Base-by-base conservation (phyloP, 495 filamentous ascomycete species). In the Sphaerosporella brunnea region DNA sequence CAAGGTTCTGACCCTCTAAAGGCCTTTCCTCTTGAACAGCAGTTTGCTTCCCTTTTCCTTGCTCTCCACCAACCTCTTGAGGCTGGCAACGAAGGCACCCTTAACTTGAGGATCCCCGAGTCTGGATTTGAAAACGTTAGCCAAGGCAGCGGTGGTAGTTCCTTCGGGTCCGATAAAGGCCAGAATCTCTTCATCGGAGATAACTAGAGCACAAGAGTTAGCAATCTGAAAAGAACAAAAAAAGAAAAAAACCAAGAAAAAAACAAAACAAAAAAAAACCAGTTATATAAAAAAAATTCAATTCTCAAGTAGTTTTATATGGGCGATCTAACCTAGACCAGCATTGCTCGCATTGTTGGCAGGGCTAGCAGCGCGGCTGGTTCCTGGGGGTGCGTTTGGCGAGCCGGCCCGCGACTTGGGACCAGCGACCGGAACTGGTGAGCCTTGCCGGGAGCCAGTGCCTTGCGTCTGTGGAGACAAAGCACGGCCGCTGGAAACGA, bases 111-210 rank as follows among this genome's bases (percentile, higher is more conserved):
- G 13, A 18, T 43, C 24, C 2, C 9, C 40, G 3, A 43, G 18
- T 3, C 40, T 24, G 1, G 40, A 16, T 26, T 43, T 43, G 21
- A 43, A 43, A 7, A 26, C 8, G 9, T 11, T 18, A 26, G 40
- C 40, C 13, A 43, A 23, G 20, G 40, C 40, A 24, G 21, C 40
- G 26, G 40, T 43, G 23, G 40, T 43, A 26, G 40, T 43, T 43
- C 40, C 40, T 13, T 43, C 40, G 40, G 21, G 21, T 24, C 21
- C 21, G 24, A 43, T 43, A 43, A 26, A 19, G 5, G 40, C 40
- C 40, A 43, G 11, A 2, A 43, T 43, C 40, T 43, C 40, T 18
- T 24, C 20, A 43, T 43, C 40, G 18, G 40, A 25, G 40, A 43
- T 43, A n/a, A n/a, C n/a, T n/a, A n/a, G 11, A 23, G 40, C 11